These are phyloP conservation scores for Pilobolus umbonatus DNA, from an alignment of 192 early-diverging fungal species.

Conservation along the genomic window DNA sequence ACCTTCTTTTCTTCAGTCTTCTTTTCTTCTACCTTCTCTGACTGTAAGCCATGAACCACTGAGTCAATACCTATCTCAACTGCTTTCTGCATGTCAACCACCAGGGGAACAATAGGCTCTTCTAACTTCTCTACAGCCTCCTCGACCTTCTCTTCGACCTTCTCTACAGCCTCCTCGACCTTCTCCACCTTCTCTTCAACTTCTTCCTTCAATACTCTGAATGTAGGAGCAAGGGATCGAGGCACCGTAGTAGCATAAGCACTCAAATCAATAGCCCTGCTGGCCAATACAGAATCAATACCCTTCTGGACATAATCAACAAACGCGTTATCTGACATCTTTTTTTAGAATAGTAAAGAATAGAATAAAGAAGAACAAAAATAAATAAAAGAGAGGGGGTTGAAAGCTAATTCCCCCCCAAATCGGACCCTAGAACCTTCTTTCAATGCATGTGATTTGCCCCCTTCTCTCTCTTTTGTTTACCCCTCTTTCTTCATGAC, in stretches of 20 bases:
- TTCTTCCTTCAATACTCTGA: not conserved
- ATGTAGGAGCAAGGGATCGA: not conserved
- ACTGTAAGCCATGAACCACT: no score
- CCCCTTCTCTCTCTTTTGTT: not conserved
- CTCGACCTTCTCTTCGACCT: not conserved
- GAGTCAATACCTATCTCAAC: no score
- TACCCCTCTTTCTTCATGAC: not conserved
- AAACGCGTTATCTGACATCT: conserved; percentile 2
- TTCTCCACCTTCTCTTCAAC: not conserved
- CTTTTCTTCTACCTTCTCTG: no score
- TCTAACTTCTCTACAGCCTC: not conserved
- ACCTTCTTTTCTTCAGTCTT: no score
- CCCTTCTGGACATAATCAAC: conserved; percentile 3
- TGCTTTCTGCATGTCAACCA: no score
- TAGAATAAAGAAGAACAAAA: not conserved
- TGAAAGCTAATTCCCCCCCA: not conserved
- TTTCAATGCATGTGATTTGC: not conserved
- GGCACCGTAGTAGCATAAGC: not conserved
- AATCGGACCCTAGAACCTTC: not conserved
- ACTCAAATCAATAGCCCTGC: conserved; percentile 2
- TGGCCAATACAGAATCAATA: conserved; percentile 10
- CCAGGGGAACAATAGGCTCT: not conserved
- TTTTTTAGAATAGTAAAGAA: not conserved
- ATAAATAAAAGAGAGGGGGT: not conserved
- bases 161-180: not conserved